Evolutionary conservation across 2,329 filamentous ascomycete species (phyloP).

Genomic region (Alternaria sp.): DNA sequence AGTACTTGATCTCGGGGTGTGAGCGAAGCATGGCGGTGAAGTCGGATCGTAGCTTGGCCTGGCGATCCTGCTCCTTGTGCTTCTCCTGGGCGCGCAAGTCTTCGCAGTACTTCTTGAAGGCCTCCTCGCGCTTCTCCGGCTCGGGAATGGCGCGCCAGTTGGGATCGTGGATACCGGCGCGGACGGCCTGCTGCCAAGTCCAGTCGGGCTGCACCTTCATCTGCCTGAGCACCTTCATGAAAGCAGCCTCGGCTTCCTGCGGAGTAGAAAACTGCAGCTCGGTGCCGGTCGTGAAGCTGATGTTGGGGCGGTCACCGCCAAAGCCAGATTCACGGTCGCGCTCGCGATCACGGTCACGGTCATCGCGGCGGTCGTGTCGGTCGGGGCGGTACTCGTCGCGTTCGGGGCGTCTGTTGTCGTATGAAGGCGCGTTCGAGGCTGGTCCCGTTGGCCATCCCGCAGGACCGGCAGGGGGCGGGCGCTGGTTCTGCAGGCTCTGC

Average conservation of each 20-base stretch:
- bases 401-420: slow-evolving; percentile 42
- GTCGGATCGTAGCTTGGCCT: slow-evolving; percentile 89
- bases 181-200: slow-evolving; percentile 90
- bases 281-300: slow-evolving; percentile 54
- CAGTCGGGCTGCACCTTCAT: slow-evolving; percentile 88
- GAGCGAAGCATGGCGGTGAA: slow-evolving; percentile 96
- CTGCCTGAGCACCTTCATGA: slow-evolving; percentile 86
- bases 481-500: slow-evolving; percentile 51
- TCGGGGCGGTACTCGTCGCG: slow-evolving; percentile 39
- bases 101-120: slow-evolving; percentile 93
- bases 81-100: slow-evolving; percentile 92
- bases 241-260: slow-evolving; percentile 92
- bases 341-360: slow-evolving; percentile 52
- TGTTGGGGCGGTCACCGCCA: slow-evolving; percentile 40
- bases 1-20: slow-evolving; percentile 96
- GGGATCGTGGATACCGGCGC: slow-evolving; percentile 83
- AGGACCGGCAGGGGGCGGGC: slow-evolving; percentile 48
- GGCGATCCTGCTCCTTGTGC: slow-evolving; percentile 89
- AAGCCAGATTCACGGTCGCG: slow-evolving; percentile 58
- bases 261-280: slow-evolving; percentile 61
- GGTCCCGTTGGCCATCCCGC: slow-evolving; percentile 67
- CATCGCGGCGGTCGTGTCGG: slow-evolving; percentile 31
- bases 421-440: slow-evolving; percentile 48
- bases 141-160: slow-evolving; percentile 94
- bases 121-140: slow-evolving; percentile 84